Evolutionary conservation across 1,139 yeast genomes (phyloP).

Genomic region (Arxiozyma heterogenica): DNA sequence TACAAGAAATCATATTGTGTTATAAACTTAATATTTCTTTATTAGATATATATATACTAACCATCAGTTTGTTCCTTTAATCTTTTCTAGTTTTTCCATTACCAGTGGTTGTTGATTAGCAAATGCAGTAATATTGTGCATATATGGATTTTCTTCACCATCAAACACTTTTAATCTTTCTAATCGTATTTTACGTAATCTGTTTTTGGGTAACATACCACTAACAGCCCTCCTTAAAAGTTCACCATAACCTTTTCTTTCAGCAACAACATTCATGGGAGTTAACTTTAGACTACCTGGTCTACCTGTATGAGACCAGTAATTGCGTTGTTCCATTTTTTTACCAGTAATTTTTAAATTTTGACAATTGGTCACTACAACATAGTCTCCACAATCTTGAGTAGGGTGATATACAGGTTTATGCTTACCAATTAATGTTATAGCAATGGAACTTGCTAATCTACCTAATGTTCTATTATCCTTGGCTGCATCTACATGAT

Average conservation of each 20-base stretch:
- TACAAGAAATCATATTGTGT: not conserved
- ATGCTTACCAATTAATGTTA: conserved; percentile 87
- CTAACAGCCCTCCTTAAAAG: conserved; percentile 76
- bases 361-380: conserved; percentile 89
- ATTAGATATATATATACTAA: not conserved
- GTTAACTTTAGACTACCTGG: conserved; percentile 84
- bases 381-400: conserved; percentile 91
- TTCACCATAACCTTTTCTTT: conserved; percentile 80
- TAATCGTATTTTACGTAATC: conserved; percentile 66
- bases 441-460: conserved; percentile 79
- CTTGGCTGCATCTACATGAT: conserved; percentile 81
- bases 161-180: conserved; percentile 81
- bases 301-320: conserved; percentile 82
- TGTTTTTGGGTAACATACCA: conserved; percentile 93
- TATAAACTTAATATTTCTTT: not conserved
- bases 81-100: not conserved
- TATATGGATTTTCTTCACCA: conserved; percentile 82
- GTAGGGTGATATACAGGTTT: conserved; percentile 75
- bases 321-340: conserved; percentile 72
- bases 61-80: not conserved
- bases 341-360: conserved; percentile 73
- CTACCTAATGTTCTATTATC: conserved; percentile 87
- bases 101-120: conserved; percentile 56
- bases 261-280: conserved; percentile 70
- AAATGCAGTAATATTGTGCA: conserved; percentile 71